A percentile compares a stretch with the other conserved stretches of the same genome.
Conservation (phyloP, 805 yeast species). For the Candida krabiensis region DNA sequence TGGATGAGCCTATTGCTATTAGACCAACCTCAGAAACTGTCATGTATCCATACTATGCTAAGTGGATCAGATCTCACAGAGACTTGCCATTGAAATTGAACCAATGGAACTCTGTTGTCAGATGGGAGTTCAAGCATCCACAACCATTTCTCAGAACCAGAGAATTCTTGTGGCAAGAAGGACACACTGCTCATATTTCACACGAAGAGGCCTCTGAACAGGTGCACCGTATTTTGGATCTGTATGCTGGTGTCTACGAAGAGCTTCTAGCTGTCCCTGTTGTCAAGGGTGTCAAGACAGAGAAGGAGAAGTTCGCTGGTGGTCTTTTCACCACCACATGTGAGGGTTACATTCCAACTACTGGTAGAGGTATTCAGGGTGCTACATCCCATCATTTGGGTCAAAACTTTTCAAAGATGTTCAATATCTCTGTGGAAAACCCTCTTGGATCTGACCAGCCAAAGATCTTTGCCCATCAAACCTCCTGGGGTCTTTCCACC, state of each 20-base stretch:
- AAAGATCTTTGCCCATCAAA: conserved; percentile 87
- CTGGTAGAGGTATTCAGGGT: conserved; percentile 99
- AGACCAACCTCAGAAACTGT: conserved; percentile 99
- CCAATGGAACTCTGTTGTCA: conserved; percentile 99
- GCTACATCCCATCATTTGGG: conserved; percentile 98
- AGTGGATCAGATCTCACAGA: conserved; percentile 98
- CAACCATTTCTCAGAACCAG: conserved; percentile 99
- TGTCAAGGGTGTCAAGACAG: conserved; percentile 91
- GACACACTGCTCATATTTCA: conserved; percentile 96
- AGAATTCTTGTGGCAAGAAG: conserved; percentile 99
- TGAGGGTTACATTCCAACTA: conserved; percentile 96
- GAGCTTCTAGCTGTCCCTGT: conserved; percentile 97
- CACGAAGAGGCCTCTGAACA: conserved; percentile 78
- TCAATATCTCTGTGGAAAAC: conserved; percentile 90
- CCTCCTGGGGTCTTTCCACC: conserved; percentile 99
- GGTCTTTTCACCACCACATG: conserved; percentile 93
- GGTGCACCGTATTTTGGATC: conserved; percentile 82
- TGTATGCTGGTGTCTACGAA: conserved; percentile 81
- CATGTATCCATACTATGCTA: conserved; percentile 99
- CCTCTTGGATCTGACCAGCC: conserved; percentile 89
- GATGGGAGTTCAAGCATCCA: conserved; percentile 99
- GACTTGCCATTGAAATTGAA: conserved; percentile 94
- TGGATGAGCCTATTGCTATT: conserved; percentile 98
- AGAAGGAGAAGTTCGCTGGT: conserved; percentile 98
- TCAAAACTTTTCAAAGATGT: conserved; percentile 98